Evolutionary conservation across 108 stramenopile genomes (phyloP).

Genomic region (Stephanodiscus minutulus): DNA sequence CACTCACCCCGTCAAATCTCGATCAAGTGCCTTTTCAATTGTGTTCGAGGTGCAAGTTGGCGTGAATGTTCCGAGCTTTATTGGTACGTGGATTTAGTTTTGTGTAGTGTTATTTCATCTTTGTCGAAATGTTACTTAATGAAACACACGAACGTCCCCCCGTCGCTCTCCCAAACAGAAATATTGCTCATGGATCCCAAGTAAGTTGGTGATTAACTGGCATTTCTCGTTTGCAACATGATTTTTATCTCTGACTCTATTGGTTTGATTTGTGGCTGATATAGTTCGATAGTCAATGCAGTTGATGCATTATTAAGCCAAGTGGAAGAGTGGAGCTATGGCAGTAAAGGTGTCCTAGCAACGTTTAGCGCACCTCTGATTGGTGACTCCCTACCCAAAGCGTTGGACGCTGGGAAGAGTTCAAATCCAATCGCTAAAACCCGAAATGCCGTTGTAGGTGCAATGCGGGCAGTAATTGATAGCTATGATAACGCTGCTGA

Average conservation of each 20-base stretch:
- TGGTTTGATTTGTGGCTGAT: not conserved
- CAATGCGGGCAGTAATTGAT: conserved; percentile 9
- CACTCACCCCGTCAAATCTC: too few relatives aligned
- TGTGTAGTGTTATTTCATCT: not conserved
- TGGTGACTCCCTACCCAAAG: not conserved
- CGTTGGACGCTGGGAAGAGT: conserved; percentile 10
- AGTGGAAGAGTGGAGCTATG: conserved; percentile 23
- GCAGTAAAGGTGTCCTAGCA: conserved; percentile 34
- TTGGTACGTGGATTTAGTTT: conserved; percentile 18
- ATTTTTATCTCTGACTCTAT: not conserved
- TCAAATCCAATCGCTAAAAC: conserved; percentile 8
- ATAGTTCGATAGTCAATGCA: conserved; percentile 6
- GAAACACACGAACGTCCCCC: too few relatives aligned
- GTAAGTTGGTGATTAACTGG: conserved; percentile 1
- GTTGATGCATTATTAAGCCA: conserved; percentile 29
- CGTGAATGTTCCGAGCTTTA: not conserved
- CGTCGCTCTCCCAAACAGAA: conserved; percentile 1
- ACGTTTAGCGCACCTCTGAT: conserved; percentile 20
- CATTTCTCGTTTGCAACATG: not conserved
- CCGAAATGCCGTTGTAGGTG: conserved; percentile 12
- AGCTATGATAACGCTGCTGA: conserved; percentile 21
- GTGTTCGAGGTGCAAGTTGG: not conserved
- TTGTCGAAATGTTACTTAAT: conserved; percentile 17
- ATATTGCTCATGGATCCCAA: conserved; percentile 9
- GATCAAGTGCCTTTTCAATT: conserved; percentile 23